Evolutionary conservation across 768 basidiomycete genomes (phyloP), one percentile per base, ranked within the genome.

Genomic region (Termitomyces bulborhizus): DNA sequence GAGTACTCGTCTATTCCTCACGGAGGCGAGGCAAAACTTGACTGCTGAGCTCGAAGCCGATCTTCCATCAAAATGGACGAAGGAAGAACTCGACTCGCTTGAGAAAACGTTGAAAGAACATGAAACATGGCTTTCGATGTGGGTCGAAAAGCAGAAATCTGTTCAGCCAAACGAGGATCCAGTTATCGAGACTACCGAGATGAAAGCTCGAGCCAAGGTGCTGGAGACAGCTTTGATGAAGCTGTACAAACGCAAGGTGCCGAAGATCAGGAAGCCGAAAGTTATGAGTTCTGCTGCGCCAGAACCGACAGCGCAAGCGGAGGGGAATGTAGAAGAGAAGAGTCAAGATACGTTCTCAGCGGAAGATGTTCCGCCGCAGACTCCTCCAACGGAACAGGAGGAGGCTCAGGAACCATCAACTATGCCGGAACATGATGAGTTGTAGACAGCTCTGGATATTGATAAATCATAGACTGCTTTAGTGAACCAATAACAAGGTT

Each of bases 1-100:
- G 90, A 86, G 79, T 70, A 89, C 83, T 56, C 85, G 78, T 15
- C 68, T 90, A n/a, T 99, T 98, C 86, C 78, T 97, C 29, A 71
- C 77, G 0, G 88, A 93, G 51, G 94, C 95, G 24, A 76, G 77
- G 6, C 66, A 76, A 55, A 95, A 96, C 68, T 71, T 88, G 43
- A 90, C 90, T 2, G 70, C 72, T 3, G 89, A 90, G 60, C 71
- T 76, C 13, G 76, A 77, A 9, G 77, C 75, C 0, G 85, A 78
- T 4, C 69, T 84, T 6, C 84, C 83, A 0, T 84, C 87, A 0
- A 90, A 89, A 66, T 97, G 88, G 83, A 94, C 93, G 0, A 67
- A 75, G 15, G 88, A 85, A n/a, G 97, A 99, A 68, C 77, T 98
- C 15, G 86, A 88, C 54, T 75, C 66, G 2, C 83, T 98, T 16